Conservation (phyloP, 2,329 filamentous ascomycete genomes). For the Lachnellula suecica region DNA sequence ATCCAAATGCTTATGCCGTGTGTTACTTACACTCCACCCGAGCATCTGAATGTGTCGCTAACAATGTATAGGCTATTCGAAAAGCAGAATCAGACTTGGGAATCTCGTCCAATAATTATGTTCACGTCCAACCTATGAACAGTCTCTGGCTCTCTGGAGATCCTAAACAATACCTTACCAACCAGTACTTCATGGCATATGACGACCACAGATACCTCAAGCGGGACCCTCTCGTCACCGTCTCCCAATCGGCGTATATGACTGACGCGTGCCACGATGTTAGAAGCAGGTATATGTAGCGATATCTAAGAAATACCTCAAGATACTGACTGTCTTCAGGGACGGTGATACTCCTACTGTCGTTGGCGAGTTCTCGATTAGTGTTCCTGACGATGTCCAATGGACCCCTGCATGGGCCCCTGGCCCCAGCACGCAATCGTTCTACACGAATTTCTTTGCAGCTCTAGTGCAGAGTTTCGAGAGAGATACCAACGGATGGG, state of each 20-base stretch:
- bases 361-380: slow-evolving; percentile 59
- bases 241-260: slow-evolving; percentile 50
- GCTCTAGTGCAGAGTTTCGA: slow-evolving; percentile 57
- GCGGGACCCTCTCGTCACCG: slow-evolving; percentile 45
- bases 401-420: slow-evolving; percentile 43
- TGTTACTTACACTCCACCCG: too few relatives aligned
- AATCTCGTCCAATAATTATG: slow-evolving; percentile 40
- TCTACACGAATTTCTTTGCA: slow-evolving; percentile 57
- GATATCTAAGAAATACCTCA: background rate
- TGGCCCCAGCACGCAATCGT: slow-evolving; percentile 39
- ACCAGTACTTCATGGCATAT: slow-evolving; percentile 46
- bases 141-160: slow-evolving; percentile 55
- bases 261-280: slow-evolving; percentile 47
- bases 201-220: slow-evolving; percentile 57
- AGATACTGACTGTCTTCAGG: slow-evolving; percentile 2
- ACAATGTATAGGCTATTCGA: slow-evolving; percentile 43
- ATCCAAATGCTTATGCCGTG: slow-evolving; percentile 44
- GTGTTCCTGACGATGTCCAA: slow-evolving; percentile 48
- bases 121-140: slow-evolving; percentile 57
- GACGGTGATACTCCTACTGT: slow-evolving; percentile 42
- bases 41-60: background rate
- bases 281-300: slow-evolving; percentile 33
- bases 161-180: slow-evolving; percentile 44
- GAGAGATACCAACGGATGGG: slow-evolving; percentile 47
- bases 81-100: slow-evolving; percentile 44